These are phyloP conservation scores for Debaryomyces psychrophilus DNA, from an alignment of 1,139 yeast species.

Conservation along the genomic window DNA sequence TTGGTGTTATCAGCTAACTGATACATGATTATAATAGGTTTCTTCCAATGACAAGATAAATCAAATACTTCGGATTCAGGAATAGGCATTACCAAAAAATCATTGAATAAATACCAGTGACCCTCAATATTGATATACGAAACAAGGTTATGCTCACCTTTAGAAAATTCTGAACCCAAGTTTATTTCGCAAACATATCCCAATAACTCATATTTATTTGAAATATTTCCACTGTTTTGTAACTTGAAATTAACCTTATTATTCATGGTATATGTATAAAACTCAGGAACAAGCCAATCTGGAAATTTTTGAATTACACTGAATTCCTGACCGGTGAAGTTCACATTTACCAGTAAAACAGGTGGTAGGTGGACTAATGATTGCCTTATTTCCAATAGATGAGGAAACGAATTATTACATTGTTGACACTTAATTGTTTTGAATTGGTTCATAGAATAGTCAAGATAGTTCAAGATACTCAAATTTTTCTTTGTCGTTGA, in stretches of 20 bases:
- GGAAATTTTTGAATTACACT: constrained; percentile 36
- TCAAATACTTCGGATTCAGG: constrained; percentile 74
- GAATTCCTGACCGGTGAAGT: constrained; percentile 55
- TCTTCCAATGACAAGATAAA: constrained; percentile 76
- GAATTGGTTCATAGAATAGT: constrained; percentile 57
- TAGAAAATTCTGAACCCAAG: constrained; percentile 51
- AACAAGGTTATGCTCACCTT: constrained; percentile 59
- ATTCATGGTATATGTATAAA: constrained; percentile 38
- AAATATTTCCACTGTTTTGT: constrained; percentile 8
- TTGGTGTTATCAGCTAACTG: constrained; percentile 49
- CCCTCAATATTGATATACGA: constrained; percentile 57
- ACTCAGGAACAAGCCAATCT: constrained; percentile 65
- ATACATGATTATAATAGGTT: constrained; percentile 75
- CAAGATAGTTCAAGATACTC: constrained; percentile 52
- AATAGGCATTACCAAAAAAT: constrained; percentile 82
- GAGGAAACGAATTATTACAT: constrained; percentile 29
- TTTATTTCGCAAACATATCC: constrained; percentile 74
- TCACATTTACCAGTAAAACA: constrained; percentile 63
- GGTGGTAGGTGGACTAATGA: constrained; percentile 59
- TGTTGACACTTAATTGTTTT: constrained; percentile 48
- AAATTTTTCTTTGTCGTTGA: constrained; percentile 20
- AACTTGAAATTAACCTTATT: constrained; percentile 42
- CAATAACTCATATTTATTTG: constrained; percentile 55
- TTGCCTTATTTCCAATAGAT: constrained; percentile 55
- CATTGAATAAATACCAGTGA: constrained; percentile 87